These are phyloP conservation scores for Endotrypanum monterogeii DNA, from an alignment of 208 protist species.

Conservation along the genomic window DNA sequence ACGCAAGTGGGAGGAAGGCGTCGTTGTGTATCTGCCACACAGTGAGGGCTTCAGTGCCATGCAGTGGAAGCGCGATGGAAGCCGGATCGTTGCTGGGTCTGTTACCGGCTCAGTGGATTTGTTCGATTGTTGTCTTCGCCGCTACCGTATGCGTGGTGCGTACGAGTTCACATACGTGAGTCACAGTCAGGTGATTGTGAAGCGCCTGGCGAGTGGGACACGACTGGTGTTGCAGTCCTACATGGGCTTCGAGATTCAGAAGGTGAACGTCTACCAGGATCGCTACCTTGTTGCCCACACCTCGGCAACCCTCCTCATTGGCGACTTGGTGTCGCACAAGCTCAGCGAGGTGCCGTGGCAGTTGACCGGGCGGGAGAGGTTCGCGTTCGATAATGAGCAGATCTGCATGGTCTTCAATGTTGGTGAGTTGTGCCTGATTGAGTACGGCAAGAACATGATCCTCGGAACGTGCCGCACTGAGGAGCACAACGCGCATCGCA, in stretches of 20 bases:
- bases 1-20: slow-evolving; percentile 94
- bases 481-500: slow-evolving; percentile 94
- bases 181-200: slow-evolving; percentile 96
- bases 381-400: slow-evolving; percentile 96
- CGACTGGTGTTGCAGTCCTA: slow-evolving; percentile 95
- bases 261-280: slow-evolving; percentile 97
- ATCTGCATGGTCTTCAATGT: slow-evolving; percentile 97
- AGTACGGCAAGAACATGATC: slow-evolving; percentile 96
- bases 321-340: slow-evolving; percentile 95
- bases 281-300: slow-evolving; percentile 97
- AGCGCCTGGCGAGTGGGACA: slow-evolving; percentile 89
- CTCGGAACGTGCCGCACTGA: slow-evolving; percentile 96
- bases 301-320: slow-evolving; percentile 94
- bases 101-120: slow-evolving; percentile 95
- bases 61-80: slow-evolving; percentile 95
- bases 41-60: slow-evolving; percentile 91
- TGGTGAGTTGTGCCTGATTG: slow-evolving; percentile 96
- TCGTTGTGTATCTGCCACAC: slow-evolving; percentile 82
- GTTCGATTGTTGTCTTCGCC: slow-evolving; percentile 96
- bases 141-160: slow-evolving; percentile 93
- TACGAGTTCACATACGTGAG: slow-evolving; percentile 98
- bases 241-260: slow-evolving; percentile 94
- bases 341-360: slow-evolving; percentile 95
- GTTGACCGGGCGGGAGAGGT: slow-evolving; percentile 92
- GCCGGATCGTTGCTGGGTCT: slow-evolving; percentile 90